These are phyloP conservation scores for Rhizopogon sp. DNA, from an alignment of 768 basidiomycete species.

Conservation along the genomic window DNA sequence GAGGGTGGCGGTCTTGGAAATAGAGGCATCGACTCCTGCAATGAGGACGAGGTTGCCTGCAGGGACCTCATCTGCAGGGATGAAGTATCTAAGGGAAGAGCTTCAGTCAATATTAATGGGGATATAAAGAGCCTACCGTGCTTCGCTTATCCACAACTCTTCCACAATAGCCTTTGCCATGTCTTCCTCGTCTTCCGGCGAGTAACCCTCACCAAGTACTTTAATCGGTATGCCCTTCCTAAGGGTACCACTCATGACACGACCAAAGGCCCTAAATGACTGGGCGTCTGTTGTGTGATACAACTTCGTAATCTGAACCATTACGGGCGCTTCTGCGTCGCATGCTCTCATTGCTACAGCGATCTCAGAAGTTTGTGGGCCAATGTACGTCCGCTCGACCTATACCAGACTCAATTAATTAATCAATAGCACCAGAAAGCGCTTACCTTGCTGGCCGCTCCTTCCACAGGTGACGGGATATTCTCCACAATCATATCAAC, in stretches of 20 bases:
- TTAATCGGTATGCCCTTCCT: conserved; percentile 81
- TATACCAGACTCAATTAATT: conserved; percentile 20
- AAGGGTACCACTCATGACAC: conserved; percentile 89
- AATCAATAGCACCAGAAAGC: neutral
- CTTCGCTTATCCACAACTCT: conserved; percentile 86
- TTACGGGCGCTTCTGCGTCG: conserved; percentile 79
- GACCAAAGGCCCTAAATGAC: conserved; percentile 93
- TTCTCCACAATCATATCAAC: conserved; percentile 90
- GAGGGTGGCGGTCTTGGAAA: conserved; percentile 92
- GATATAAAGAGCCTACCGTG: conserved; percentile 51
- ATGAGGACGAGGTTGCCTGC: conserved; percentile 93
- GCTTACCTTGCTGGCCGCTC: conserved; percentile 54
- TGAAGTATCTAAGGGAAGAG: conserved; percentile 63
- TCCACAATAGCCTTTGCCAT: conserved; percentile 85
- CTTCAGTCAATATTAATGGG: neutral
- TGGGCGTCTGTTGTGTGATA: conserved; percentile 97
- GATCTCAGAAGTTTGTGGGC: conserved; percentile 78
- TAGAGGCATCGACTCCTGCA: conserved; percentile 89
- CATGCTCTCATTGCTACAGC: conserved; percentile 79
- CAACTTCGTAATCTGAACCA: conserved; percentile 91
- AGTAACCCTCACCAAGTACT: conserved; percentile 97
- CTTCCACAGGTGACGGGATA: conserved; percentile 75
- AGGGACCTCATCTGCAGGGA: conserved; percentile 82
- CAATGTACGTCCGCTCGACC: conserved; percentile 84
- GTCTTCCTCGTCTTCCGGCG: conserved; percentile 98